Percentiles rank a stretch among this genome's conserved stretches.
These are phyloP conservation scores for Flaveria ramosissima DNA, from an alignment of 129 eudicot species.

Conservation along the genomic window DNA sequence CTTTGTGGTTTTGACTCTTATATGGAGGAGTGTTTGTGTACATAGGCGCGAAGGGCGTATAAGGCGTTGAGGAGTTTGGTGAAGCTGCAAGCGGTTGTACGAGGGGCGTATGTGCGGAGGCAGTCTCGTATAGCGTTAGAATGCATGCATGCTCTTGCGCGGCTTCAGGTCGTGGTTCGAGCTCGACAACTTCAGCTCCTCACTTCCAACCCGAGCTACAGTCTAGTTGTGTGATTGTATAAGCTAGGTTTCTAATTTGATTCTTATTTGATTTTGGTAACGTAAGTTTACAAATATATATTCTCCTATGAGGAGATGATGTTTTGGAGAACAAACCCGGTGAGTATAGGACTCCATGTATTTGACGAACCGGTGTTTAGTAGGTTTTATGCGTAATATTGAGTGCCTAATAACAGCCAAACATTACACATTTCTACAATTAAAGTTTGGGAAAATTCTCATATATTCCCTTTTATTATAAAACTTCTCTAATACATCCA, in stretches of 20 bases:
- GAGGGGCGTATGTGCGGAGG: constrained; percentile 70
- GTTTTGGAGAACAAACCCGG: no score
- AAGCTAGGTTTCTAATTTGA: not conserved
- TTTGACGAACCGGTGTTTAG: no score
- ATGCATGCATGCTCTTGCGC: constrained; percentile 77
- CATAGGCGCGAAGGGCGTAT: constrained; percentile 67
- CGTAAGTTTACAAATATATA: no score
- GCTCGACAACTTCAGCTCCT: constrained; percentile 59
- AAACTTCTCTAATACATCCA: no score
- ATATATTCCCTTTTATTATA: no score
- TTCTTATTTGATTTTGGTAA: not conserved
- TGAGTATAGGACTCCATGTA: no score
- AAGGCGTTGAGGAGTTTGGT: constrained; percentile 70
- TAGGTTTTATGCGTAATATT: no score
- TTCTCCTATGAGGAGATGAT: no score
- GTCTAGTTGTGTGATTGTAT: not conserved
- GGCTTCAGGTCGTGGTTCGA: constrained; percentile 63
- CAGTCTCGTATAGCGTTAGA: constrained; percentile 81
- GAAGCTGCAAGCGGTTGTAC: constrained; percentile 75
- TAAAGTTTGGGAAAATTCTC: no score
- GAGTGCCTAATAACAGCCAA: no score
- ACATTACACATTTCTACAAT: no score
- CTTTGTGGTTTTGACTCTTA: not conserved
- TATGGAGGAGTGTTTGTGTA: not conserved
- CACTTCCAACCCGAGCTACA: constrained; percentile 17